Evolutionary conservation across 2,329 filamentous ascomycete genomes (phyloP).

Genomic region (Fusarium sp.): DNA sequence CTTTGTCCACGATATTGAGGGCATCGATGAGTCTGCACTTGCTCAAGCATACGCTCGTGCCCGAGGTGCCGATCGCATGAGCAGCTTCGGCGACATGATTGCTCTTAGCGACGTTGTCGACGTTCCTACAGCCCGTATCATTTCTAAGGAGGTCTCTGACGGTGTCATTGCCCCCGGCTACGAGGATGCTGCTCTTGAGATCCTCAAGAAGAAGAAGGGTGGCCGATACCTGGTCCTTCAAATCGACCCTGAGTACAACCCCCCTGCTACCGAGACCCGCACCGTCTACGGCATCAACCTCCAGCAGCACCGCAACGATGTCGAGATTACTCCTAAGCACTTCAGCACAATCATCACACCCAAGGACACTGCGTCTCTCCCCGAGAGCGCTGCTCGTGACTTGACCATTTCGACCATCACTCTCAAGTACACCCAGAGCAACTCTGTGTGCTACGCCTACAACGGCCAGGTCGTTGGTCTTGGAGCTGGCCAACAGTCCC

Average conservation of each 20-base stretch:
- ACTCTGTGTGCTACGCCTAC: constrained; percentile 97
- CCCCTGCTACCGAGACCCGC: constrained; percentile 83
- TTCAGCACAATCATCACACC: constrained; percentile 90
- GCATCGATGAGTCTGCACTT: constrained; percentile 85
- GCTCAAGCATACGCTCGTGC: constrained; percentile 97
- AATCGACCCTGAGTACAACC: constrained; percentile 90
- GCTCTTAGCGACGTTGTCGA: constrained; percentile 93
- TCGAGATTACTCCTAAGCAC: constrained; percentile 84
- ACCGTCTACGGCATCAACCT: constrained; percentile 92
- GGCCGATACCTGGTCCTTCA: constrained; percentile 96
- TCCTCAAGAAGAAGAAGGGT: constrained; percentile 97
- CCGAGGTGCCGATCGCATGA: constrained; percentile 97
- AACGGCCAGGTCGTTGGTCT: constrained; percentile 95
- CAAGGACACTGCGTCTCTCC: constrained; percentile 79
- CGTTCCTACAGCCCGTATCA: constrained; percentile 94
- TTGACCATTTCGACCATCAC: constrained; percentile 96
- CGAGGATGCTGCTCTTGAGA: constrained; percentile 85
- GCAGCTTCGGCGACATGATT: constrained; percentile 96
- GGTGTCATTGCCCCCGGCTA: constrained; percentile 94
- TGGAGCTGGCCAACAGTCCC: constrained; percentile 95
- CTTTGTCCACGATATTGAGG: constrained; percentile 96
- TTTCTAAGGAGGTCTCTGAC: constrained; percentile 97
- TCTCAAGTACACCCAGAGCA: constrained; percentile 98
- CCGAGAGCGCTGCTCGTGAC: constrained; percentile 87
- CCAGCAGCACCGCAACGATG: constrained; percentile 92